Conservation (phyloP, 352 stramenopile species). For the Blastocystis sp. region DNA sequence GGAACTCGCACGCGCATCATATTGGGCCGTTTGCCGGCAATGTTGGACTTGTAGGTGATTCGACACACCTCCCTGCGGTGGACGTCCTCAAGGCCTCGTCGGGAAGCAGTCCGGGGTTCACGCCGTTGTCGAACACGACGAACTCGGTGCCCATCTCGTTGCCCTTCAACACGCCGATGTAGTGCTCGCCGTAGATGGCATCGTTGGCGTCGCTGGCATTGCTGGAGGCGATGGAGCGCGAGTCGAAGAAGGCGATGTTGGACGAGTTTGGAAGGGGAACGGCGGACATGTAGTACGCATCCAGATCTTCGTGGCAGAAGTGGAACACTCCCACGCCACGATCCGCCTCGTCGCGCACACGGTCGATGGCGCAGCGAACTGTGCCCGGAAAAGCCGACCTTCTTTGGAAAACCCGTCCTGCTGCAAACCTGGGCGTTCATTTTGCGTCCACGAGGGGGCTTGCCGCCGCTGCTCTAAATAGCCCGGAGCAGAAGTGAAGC, state of each 20-base stretch:
- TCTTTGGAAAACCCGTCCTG: neutral
- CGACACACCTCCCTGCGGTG: neutral
- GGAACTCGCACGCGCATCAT: constrained; percentile 14
- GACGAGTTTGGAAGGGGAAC: neutral
- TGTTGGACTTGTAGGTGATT: constrained; percentile 46
- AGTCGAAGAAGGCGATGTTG: constrained; percentile 38
- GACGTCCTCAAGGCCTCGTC: constrained; percentile 46
- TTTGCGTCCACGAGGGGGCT: constrained; percentile 5
- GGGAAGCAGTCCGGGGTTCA: constrained; percentile 38
- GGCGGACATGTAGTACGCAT: constrained; percentile 12
- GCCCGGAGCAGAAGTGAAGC: constrained; percentile 5
- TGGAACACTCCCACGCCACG: neutral
- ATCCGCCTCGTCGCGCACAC: neutral
- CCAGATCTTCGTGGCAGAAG: constrained; percentile 29
- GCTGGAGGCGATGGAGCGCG: neutral
- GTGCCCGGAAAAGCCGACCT: constrained; percentile 17
- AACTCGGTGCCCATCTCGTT: constrained; percentile 65
- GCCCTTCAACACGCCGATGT: constrained; percentile 48
- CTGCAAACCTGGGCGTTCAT: constrained; percentile 5
- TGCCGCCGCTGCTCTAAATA: constrained; percentile 43
- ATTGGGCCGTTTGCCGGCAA: constrained; percentile 19
- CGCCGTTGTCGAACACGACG: constrained; percentile 59
- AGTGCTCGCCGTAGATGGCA: constrained; percentile 46
- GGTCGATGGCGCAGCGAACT: constrained; percentile 35
- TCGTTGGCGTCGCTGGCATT: neutral